A percentile compares a stretch with the other conserved stretches of the same genome.
phyloP scores from a whole-genome alignment of 2,329 filamentous ascomycete species.

The Aspergillus thermomutatus region DNA sequence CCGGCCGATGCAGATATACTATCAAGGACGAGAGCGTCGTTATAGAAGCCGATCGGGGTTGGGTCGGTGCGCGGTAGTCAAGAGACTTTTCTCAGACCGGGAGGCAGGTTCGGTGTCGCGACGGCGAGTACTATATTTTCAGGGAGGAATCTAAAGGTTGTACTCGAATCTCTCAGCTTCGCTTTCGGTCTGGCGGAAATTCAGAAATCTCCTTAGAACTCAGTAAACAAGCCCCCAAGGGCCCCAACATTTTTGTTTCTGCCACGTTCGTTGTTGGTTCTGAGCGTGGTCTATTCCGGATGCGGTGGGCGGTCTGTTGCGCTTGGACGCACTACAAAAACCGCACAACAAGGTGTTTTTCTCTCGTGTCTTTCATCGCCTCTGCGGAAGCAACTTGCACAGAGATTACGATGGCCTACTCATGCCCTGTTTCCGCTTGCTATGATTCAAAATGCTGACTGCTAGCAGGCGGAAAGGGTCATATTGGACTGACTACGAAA shows the following conservation, averaged over 20 bases:
- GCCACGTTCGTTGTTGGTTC: conserved; percentile 17
- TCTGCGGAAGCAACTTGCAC: background rate
- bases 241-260: conserved; percentile 15
- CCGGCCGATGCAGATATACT: background rate
- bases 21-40: background rate
- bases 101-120: background rate
- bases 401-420: background rate
- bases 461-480: background rate
- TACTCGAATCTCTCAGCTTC: background rate
- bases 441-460: background rate
- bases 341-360: background rate
- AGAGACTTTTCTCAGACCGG: background rate
- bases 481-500: background rate
- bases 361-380: background rate
- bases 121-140: background rate
- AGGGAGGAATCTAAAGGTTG: background rate
- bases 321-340: background rate
- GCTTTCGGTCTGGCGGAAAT: background rate
- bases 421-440: background rate
- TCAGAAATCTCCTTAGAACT: background rate
- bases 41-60: background rate
- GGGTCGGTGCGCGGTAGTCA: background rate
- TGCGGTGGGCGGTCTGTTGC: conserved; percentile 17
- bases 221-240: background rate
- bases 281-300: conserved; percentile 8